Percentiles rank a stretch among this genome's conserved stretches.
These are phyloP conservation scores for Cornus kousa DNA, from an alignment of 148 eudicot genomes.

Conservation along the genomic window DNA sequence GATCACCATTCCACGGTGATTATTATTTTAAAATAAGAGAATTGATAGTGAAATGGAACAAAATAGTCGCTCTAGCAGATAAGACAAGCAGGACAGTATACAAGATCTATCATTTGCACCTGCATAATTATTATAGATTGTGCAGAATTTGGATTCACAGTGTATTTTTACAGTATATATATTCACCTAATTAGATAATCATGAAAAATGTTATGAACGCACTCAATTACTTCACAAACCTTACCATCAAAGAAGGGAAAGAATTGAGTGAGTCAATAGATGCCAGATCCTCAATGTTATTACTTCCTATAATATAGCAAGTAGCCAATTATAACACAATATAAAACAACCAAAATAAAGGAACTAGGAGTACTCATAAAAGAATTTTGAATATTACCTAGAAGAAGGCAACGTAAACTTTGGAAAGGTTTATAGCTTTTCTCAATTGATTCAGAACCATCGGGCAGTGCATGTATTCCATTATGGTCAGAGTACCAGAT, in stretches of 20 bases:
- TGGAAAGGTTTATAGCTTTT: conserved; percentile 40
- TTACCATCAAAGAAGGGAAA: conserved; percentile 68
- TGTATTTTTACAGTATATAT: neutral
- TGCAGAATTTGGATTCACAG: neutral
- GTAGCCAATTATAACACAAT: conserved; percentile 5
- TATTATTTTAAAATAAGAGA: too few relatives aligned
- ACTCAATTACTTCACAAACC: conserved; percentile 16
- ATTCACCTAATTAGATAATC: neutral
- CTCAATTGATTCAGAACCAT: conserved; percentile 19
- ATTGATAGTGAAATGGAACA: neutral
- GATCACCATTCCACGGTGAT: neutral
- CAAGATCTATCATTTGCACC: neutral
- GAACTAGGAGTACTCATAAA: neutral
- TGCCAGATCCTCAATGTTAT: conserved; percentile 59
- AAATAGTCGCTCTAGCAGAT: too few relatives aligned
- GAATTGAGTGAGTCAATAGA: conserved; percentile 78
- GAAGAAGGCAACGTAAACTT: conserved; percentile 67
- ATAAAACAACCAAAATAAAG: conserved; percentile 7
- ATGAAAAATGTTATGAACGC: neutral
- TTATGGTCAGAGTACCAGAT: conserved; percentile 55
- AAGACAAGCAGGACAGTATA: neutral
- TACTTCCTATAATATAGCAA: conserved; percentile 56
- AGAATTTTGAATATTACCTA: conserved; percentile 47
- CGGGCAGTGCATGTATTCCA: conserved; percentile 21
- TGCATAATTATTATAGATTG: neutral